A percentile compares a stretch with the other conserved stretches of the same genome.
phyloP scores from a whole-genome alignment of 805 yeast species.

The Diddensiella transvaalensis region DNA sequence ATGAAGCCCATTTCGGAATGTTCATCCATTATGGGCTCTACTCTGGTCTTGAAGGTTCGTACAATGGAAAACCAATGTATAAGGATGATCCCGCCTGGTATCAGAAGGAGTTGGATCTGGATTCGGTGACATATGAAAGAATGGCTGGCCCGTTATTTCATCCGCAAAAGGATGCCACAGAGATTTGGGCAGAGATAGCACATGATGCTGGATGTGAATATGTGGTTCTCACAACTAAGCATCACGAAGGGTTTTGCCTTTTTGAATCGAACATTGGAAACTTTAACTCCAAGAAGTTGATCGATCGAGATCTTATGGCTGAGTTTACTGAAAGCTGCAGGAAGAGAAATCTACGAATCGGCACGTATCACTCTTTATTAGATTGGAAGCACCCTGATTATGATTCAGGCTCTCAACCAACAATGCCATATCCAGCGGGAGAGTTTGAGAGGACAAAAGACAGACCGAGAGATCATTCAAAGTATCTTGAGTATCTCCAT shows the following conservation, averaged over 20 bases:
- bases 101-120: slow-evolving; percentile 14
- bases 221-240: slow-evolving; percentile 19
- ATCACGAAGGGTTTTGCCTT: slow-evolving; percentile 21
- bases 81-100: slow-evolving; percentile 18
- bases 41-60: slow-evolving; percentile 18
- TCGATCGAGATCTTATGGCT: slow-evolving; percentile 14
- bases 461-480: slow-evolving; percentile 9
- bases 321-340: slow-evolving; percentile 14
- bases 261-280: slow-evolving; percentile 12
- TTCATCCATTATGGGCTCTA: slow-evolving; percentile 21
- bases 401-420: slow-evolving; percentile 8
- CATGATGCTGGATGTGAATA: slow-evolving; percentile 16
- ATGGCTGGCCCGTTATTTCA: slow-evolving; percentile 12
- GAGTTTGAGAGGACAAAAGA: slow-evolving; percentile 13
- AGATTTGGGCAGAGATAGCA: slow-evolving; percentile 17
- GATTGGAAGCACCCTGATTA: slow-evolving; percentile 22
- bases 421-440: slow-evolving; percentile 14
- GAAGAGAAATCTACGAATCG: slow-evolving; percentile 12
- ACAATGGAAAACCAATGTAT: slow-evolving; percentile 12
- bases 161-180: slow-evolving; percentile 8
- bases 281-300: slow-evolving; percentile 3
- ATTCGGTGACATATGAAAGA: slow-evolving; percentile 11
- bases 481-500: slow-evolving; percentile 17
- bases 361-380: slow-evolving; percentile 18
- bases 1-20: slow-evolving; percentile 20